Percentiles rank a stretch among this genome's conserved stretches.
phyloP scores from a whole-genome alignment of 305 asterid species.

The Caryopteris hybrid region DNA sequence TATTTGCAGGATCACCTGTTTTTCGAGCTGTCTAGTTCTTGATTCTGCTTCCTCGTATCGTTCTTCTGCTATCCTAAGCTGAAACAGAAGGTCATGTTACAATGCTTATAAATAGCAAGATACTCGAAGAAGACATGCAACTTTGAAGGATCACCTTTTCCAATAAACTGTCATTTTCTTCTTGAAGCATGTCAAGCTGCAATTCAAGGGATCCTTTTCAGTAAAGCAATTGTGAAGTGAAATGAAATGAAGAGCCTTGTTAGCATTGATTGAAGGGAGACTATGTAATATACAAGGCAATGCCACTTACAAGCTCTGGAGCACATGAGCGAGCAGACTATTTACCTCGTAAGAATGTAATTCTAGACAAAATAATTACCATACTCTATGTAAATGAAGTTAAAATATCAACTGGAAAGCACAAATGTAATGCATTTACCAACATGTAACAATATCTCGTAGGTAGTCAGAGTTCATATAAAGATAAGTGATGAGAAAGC shows the following conservation, averaged over 20 bases:
- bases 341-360: background rate
- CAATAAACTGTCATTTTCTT: constrained; percentile 80
- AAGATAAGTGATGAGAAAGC: background rate
- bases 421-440: background rate
- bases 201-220: constrained; percentile 20
- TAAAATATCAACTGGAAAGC: background rate
- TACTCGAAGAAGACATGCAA: background rate
- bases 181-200: constrained; percentile 99
- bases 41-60: constrained; percentile 88
- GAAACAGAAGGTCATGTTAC: constrained; percentile 32
- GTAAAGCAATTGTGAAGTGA: constrained; percentile 12
- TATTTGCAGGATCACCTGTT: constrained; percentile 51
- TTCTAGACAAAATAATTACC: background rate
- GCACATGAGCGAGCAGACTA: background rate
- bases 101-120: constrained; percentile 16
- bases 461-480: no score
- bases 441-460: background rate
- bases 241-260: constrained; percentile 3
- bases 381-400: background rate
- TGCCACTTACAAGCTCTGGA: background rate
- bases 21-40: constrained; percentile 83
- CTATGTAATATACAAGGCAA: no score
- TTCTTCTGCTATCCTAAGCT: constrained; percentile 92
- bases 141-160: constrained; percentile 61
- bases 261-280: background rate